Evolutionary conservation across 305 asterid species (phyloP).

Genomic region (Solanum hybrid): DNA sequence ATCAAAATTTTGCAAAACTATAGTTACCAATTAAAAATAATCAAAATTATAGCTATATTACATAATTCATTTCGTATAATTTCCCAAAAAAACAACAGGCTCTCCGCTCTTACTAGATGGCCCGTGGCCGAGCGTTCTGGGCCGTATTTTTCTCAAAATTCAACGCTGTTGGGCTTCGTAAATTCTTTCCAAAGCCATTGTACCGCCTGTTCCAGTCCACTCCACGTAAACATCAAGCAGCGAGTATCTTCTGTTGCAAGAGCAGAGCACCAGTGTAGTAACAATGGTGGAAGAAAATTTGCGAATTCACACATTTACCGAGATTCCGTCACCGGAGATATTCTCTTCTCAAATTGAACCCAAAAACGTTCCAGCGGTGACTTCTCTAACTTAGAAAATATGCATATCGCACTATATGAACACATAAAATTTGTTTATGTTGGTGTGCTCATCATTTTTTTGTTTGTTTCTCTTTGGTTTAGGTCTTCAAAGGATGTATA

Average conservation of each 20-base stretch:
- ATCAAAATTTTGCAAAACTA: too few species aligned
- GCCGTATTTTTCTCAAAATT: not conserved
- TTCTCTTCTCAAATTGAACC: constrained; percentile 60
- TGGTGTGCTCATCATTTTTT: not conserved
- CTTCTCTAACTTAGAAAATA: not conserved
- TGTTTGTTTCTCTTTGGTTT: not conserved
- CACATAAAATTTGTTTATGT: not conserved
- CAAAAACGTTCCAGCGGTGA: constrained; percentile 60
- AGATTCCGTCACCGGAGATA: constrained; percentile 56
- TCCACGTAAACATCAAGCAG: not conserved
- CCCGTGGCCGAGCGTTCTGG: not conserved
- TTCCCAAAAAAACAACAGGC: not conserved
- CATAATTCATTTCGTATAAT: too few species aligned
- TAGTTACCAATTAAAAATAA: too few species aligned
- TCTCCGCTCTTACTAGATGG: not conserved
- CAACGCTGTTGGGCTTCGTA: not conserved
- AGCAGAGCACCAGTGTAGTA: not conserved
- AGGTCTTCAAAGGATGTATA: constrained; percentile 66
- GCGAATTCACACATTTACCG: constrained; percentile 33
- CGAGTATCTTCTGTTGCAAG: not conserved
- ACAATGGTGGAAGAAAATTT: constrained; percentile 24
- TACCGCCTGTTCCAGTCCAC: not conserved
- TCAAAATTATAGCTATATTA: too few species aligned
- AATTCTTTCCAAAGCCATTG: not conserved
- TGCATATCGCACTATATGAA: not conserved